Conservation (phyloP, 176 grass and related monocot genomes). For the Dactylis glomerata region DNA sequence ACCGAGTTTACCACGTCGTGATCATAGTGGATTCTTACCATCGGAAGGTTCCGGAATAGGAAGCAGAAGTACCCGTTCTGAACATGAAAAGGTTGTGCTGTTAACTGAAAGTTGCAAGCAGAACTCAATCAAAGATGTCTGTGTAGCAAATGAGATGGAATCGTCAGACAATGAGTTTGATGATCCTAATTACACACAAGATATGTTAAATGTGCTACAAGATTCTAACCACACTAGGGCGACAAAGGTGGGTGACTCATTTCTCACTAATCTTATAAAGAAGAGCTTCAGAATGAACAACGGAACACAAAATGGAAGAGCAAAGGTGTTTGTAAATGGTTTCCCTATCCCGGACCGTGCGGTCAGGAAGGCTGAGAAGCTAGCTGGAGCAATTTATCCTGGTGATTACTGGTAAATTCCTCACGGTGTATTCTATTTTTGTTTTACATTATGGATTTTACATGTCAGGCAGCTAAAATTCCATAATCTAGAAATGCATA, state of each 20-base stretch:
- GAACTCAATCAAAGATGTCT: slow-evolving; percentile 69
- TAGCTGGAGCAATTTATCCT: slow-evolving; percentile 66
- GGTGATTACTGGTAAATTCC: slow-evolving; percentile 81
- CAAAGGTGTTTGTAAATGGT: slow-evolving; percentile 76
- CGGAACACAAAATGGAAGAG: slow-evolving; percentile 33
- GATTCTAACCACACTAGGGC: slow-evolving; percentile 35
- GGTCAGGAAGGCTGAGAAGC: slow-evolving; percentile 82
- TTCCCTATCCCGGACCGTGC: slow-evolving; percentile 64
- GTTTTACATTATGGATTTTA: slow-evolving; percentile 14
- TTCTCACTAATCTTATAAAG: slow-evolving; percentile 81
- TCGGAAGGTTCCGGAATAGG: slow-evolving; percentile 60
- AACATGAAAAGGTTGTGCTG: slow-evolving; percentile 66
- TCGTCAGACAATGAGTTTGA: slow-evolving; percentile 55
- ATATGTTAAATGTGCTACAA: slow-evolving; percentile 35
- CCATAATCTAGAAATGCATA: background rate
- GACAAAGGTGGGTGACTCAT: slow-evolving; percentile 60
- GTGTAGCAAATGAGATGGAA: slow-evolving; percentile 62
- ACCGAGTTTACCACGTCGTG: slow-evolving; percentile 53
- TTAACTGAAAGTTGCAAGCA: slow-evolving; percentile 65
- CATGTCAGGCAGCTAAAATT: slow-evolving; percentile 17
- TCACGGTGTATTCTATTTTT: slow-evolving; percentile 3
- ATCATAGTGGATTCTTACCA: slow-evolving; percentile 44
- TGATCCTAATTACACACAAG: slow-evolving; percentile 38
- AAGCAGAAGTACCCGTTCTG: slow-evolving; percentile 68
- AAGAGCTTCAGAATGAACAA: slow-evolving; percentile 74